A percentile compares a stretch with the other conserved stretches of the same genome.
These are phyloP conservation scores for Polytolypa hystricis DNA, from an alignment of 2,329 filamentous ascomycete species.

Conservation along the genomic window DNA sequence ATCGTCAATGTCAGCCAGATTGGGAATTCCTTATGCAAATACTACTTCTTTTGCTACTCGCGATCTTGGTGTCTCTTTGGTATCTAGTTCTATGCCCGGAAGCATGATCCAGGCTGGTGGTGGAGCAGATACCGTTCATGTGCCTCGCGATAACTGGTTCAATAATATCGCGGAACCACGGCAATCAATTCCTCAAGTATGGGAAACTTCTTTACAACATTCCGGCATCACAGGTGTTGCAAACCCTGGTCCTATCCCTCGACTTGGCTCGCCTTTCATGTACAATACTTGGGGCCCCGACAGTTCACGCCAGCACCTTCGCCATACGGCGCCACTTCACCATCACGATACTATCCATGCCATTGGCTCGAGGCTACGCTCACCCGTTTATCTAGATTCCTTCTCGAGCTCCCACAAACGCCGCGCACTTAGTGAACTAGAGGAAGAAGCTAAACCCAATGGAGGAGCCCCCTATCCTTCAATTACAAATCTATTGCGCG, in stretches of 20 bases:
- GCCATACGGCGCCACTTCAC: constrained; percentile 22
- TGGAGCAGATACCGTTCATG: not conserved
- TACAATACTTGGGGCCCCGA: constrained; percentile 40
- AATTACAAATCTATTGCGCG: constrained; percentile 23
- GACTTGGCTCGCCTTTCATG: constrained; percentile 39
- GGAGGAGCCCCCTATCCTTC: constrained; percentile 25
- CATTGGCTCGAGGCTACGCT: constrained; percentile 33
- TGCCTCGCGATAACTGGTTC: constrained; percentile 19
- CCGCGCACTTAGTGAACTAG: constrained; percentile 44
- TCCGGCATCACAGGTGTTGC: constrained; percentile 5
- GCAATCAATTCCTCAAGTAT: constrained; percentile 9
- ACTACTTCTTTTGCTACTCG: constrained; percentile 31
- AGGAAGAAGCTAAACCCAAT: constrained; percentile 38
- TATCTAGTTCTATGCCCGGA: constrained; percentile 27
- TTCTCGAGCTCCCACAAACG: constrained; percentile 46
- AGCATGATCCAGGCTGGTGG: not conserved
- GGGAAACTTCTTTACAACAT: not conserved
- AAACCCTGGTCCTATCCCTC: constrained; percentile 23
- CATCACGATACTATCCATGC: constrained; percentile 36
- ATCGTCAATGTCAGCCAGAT: constrained; percentile 17
- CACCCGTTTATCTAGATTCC: constrained; percentile 46
- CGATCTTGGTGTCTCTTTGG: constrained; percentile 35
- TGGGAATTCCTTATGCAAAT: constrained; percentile 14
- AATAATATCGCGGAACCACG: constrained; percentile 19
- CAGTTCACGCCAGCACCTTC: constrained; percentile 21